Percentiles rank a stretch among this genome's conserved stretches.
Evolutionary conservation across 257 asterid genomes (phyloP).

Genomic region (Paraleonurus japonicus): DNA sequence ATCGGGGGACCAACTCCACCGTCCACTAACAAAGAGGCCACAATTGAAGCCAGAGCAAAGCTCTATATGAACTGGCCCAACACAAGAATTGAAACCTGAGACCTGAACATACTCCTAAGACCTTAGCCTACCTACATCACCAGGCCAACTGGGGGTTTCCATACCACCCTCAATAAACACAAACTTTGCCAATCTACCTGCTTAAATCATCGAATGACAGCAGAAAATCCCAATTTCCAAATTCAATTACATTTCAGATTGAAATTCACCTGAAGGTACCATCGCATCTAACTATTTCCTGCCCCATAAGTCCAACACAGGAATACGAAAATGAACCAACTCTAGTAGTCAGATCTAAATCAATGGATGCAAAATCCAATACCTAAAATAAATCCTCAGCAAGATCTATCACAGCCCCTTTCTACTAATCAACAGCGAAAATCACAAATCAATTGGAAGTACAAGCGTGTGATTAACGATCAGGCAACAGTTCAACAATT

Average conservation of each 20-base stretch:
- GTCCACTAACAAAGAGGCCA: too few species aligned
- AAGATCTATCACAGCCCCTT: slow-evolving; percentile 26
- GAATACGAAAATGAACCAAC: neutral
- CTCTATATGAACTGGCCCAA: too few species aligned
- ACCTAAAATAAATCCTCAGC: slow-evolving; percentile 17
- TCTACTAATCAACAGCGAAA: slow-evolving; percentile 17
- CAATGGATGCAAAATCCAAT: slow-evolving; percentile 15
- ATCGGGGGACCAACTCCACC: too few species aligned
- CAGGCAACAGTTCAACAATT: slow-evolving; percentile 13
- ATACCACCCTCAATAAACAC: slow-evolving; percentile 4
- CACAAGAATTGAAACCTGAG: too few species aligned
- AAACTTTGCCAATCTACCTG: neutral
- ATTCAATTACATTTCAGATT: slow-evolving; percentile 4
- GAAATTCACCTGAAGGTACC: slow-evolving; percentile 3
- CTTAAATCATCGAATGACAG: slow-evolving; percentile 17
- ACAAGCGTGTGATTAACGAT: slow-evolving; percentile 17
- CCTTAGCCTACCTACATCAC: too few species aligned
- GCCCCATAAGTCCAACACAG: slow-evolving; percentile 9
- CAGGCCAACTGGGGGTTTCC: too few species aligned
- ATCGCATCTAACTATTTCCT: slow-evolving; percentile 20
- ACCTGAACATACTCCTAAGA: too few species aligned
- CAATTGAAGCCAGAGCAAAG: too few species aligned
- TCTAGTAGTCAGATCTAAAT: slow-evolving; percentile 28
- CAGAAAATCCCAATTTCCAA: neutral
- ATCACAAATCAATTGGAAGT: slow-evolving; percentile 9